phyloP scores from a whole-genome alignment of 2,329 filamentous ascomycete species.

The Colletotrichum sp. region DNA sequence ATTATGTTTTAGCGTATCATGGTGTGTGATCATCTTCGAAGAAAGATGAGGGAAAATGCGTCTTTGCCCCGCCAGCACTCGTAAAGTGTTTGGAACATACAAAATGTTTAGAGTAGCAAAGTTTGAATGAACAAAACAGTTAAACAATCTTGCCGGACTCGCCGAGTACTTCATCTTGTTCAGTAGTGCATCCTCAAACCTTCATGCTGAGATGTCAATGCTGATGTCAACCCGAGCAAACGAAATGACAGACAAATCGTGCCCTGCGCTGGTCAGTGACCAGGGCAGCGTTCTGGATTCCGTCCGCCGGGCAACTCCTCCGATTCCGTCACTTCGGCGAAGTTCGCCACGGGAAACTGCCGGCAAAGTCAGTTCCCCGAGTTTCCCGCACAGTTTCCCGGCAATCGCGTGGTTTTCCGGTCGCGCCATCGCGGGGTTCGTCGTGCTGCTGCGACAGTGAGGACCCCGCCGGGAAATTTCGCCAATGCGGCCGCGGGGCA shows the following conservation, averaged over 20 bases:
- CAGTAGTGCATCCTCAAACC: not conserved
- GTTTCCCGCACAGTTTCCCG: not conserved
- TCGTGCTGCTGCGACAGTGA: not conserved
- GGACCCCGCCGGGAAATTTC: not conserved
- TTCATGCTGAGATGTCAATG: not conserved
- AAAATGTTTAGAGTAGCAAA: not conserved
- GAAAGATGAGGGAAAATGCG: not conserved
- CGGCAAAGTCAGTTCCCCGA: not conserved
- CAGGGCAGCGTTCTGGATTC: not conserved
- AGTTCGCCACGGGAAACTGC: not conserved
- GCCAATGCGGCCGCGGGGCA: not conserved
- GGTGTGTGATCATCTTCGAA: not conserved
- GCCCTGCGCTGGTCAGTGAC: not conserved
- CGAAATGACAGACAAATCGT: not conserved
- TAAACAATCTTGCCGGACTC: not conserved
- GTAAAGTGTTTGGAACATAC: not conserved
- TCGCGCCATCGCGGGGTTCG: slow-evolving; percentile 1
- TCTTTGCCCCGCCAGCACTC: not conserved
- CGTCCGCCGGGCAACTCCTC: not conserved
- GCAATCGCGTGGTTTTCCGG: not conserved
- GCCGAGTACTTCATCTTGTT: not conserved
- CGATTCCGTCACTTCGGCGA: slow-evolving; percentile 7
- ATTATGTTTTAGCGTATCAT: not conserved
- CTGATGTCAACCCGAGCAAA: not conserved
- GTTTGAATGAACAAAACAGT: not conserved